phyloP scores from a whole-genome alignment of 2,329 filamentous ascomycete genomes.

The Cercospora sp. region DNA sequence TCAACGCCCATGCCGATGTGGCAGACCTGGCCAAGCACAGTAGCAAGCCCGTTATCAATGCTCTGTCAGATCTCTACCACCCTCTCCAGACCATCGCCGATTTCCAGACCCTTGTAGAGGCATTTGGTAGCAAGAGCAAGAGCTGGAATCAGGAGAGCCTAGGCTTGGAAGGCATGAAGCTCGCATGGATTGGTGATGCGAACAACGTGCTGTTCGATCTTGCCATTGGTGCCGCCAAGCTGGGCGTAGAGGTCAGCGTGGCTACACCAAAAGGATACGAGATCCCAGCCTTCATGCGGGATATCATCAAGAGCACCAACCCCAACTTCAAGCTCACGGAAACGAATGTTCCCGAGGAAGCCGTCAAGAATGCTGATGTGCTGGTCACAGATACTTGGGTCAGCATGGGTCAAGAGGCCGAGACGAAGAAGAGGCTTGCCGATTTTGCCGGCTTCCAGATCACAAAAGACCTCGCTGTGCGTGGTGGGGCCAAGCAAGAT shows the following conservation, averaged over 20 bases:
- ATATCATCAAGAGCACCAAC: constrained; percentile 65
- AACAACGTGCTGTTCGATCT: constrained; percentile 97
- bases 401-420: constrained; percentile 94
- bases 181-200: constrained; percentile 94
- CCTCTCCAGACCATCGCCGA: constrained; percentile 94
- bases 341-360: constrained; percentile 80
- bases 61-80: constrained; percentile 84
- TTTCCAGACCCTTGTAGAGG: constrained; percentile 84
- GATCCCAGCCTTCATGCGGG: constrained; percentile 73
- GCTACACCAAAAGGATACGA: constrained; percentile 83
- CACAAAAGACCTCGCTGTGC: constrained; percentile 77
- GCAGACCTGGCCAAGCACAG: constrained; percentile 51
- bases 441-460: constrained; percentile 91
- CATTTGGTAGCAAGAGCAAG: constrained; percentile 55
- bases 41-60: constrained; percentile 53
- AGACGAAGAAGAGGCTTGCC: constrained; percentile 72
- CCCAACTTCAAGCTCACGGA: constrained; percentile 56
- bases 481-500: constrained; percentile 78
- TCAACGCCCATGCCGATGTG: constrained; percentile 54
- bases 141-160: constrained; percentile 47
- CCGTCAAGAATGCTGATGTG: constrained; percentile 79
- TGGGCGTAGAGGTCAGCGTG: constrained; percentile 81
- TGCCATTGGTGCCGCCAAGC: constrained; percentile 81
- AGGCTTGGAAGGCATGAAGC: constrained; percentile 78
- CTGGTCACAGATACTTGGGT: constrained; percentile 98